These are phyloP conservation scores for Ustilago cynodontis DNA, from an alignment of 1,284 basidiomycete genomes.

Conservation along the genomic window DNA sequence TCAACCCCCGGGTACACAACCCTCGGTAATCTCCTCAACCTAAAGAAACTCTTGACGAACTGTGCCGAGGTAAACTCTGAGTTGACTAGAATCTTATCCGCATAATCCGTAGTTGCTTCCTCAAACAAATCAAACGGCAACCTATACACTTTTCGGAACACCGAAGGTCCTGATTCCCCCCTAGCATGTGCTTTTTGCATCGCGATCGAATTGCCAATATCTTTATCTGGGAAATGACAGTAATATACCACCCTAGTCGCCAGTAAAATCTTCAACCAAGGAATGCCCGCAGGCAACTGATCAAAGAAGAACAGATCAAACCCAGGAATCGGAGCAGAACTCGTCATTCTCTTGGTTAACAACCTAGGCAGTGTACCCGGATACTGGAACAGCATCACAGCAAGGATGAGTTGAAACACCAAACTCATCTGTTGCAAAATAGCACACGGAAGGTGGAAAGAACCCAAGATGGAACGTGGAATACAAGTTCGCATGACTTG, in stretches of 20 bases:
- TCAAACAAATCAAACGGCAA: slow-evolving; percentile 91
- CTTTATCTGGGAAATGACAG: slow-evolving; percentile 90
- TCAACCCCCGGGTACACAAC: slow-evolving; percentile 91
- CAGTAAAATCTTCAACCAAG: slow-evolving; percentile 79
- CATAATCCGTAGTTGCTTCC: slow-evolving; percentile 87
- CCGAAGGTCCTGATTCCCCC: slow-evolving; percentile 52
- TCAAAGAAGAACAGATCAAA: slow-evolving; percentile 92
- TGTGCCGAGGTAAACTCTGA: slow-evolving; percentile 81
- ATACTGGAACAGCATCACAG: slow-evolving; percentile 58
- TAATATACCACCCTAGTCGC: slow-evolving; percentile 90
- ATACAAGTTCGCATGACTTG: slow-evolving; percentile 80
- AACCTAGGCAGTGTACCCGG: slow-evolving; percentile 69
- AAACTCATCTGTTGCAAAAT: slow-evolving; percentile 89
- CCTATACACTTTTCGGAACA: slow-evolving; percentile 75
- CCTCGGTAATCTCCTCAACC: slow-evolving; percentile 76
- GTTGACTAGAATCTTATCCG: slow-evolving; percentile 91
- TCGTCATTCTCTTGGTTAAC: slow-evolving; percentile 47
- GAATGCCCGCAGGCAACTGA: slow-evolving; percentile 91
- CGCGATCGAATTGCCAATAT: slow-evolving; percentile 75
- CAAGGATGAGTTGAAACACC: slow-evolving; percentile 61
- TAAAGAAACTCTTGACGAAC: slow-evolving; percentile 81
- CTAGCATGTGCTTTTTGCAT: slow-evolving; percentile 67
- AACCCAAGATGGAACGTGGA: slow-evolving; percentile 81
- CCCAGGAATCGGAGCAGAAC: slow-evolving; percentile 66
- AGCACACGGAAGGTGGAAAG: slow-evolving; percentile 88